Evolutionary conservation across 176 grass and related monocot genomes (phyloP).

Genomic region (Eleusine coracana): DNA sequence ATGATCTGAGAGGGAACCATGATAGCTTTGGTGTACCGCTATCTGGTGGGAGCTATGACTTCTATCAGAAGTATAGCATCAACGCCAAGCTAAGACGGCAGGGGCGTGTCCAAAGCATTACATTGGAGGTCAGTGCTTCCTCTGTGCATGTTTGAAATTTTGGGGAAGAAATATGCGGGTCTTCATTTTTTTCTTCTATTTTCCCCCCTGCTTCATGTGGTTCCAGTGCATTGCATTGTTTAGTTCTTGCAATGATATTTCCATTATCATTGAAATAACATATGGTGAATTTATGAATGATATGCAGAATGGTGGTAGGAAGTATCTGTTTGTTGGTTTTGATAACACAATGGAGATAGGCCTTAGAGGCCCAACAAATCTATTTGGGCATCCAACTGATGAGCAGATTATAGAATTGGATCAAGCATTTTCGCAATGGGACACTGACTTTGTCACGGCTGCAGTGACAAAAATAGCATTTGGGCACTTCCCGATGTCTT

Average conservation of each 20-base stretch:
- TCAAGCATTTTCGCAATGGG: conserved; percentile 70
- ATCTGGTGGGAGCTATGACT: conserved; percentile 69
- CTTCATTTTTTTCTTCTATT: not conserved
- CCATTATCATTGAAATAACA: conserved; percentile 11
- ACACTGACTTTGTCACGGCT: conserved; percentile 49
- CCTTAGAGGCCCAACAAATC: conserved; percentile 83
- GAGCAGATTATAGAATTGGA: conserved; percentile 69
- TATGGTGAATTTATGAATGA: conserved; percentile 32
- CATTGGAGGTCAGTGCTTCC: conserved; percentile 72
- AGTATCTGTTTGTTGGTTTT: conserved; percentile 93
- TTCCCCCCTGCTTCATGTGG: not conserved
- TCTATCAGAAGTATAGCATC: conserved; percentile 79
- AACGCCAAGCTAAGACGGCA: conserved; percentile 62
- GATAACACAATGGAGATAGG: conserved; percentile 80
- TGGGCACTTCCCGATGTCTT: conserved; percentile 89
- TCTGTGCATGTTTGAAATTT: conserved; percentile 6
- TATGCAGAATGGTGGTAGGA: conserved; percentile 77
- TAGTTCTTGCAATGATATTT: not conserved
- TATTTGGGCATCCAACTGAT: conserved; percentile 95
- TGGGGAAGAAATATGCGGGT: not conserved
- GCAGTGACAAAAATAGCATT: conserved; percentile 70
- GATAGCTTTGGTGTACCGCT: conserved; percentile 79
- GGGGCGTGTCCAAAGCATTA: conserved; percentile 71
- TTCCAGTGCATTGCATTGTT: not conserved
- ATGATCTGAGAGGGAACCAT: conserved; percentile 91